Conservation (phyloP, 148 eudicot genomes). For the Pharnaceum exiguum region DNA sequence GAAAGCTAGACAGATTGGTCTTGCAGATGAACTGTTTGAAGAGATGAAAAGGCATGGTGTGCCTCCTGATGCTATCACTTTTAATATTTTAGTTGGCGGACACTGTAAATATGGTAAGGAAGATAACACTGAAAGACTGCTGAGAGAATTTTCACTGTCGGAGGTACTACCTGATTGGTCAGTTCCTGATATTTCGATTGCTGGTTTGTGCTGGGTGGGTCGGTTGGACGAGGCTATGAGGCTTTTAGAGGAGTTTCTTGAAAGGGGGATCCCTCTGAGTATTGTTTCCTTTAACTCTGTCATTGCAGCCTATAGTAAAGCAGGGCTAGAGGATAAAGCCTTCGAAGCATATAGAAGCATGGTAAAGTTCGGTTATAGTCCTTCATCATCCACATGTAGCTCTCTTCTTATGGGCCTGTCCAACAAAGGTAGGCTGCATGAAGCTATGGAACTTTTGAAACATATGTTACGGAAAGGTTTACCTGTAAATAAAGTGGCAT, state of each 20-base stretch:
- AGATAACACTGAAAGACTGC: slow-evolving; percentile 49
- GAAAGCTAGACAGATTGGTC: slow-evolving; percentile 60
- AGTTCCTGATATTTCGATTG: slow-evolving; percentile 58
- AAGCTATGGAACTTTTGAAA: slow-evolving; percentile 61
- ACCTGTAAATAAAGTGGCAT: slow-evolving; percentile 69
- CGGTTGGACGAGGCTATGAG: slow-evolving; percentile 57
- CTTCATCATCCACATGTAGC: slow-evolving; percentile 75
- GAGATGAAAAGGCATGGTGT: slow-evolving; percentile 61
- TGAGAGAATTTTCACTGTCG: slow-evolving; percentile 48
- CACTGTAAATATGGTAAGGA: slow-evolving; percentile 64
- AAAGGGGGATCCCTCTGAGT: slow-evolving; percentile 61
- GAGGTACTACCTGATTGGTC: slow-evolving; percentile 48
- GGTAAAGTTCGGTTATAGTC: slow-evolving; percentile 52
- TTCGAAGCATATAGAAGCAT: slow-evolving; percentile 61
- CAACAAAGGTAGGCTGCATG: slow-evolving; percentile 51
- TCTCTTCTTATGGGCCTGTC: slow-evolving; percentile 68
- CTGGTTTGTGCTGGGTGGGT: slow-evolving; percentile 79
- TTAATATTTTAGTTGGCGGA: slow-evolving; percentile 70
- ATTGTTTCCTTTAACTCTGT: slow-evolving; percentile 72
- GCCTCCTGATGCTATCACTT: slow-evolving; percentile 76
- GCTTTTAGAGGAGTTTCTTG: slow-evolving; percentile 51
- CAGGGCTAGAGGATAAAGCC: slow-evolving; percentile 50
- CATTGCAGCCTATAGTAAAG: slow-evolving; percentile 73
- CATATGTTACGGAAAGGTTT: slow-evolving; percentile 55
- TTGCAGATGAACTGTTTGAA: slow-evolving; percentile 57